These are phyloP conservation scores for Tephrocybe sp. DNA, from an alignment of 768 basidiomycete species.

Conservation along the genomic window DNA sequence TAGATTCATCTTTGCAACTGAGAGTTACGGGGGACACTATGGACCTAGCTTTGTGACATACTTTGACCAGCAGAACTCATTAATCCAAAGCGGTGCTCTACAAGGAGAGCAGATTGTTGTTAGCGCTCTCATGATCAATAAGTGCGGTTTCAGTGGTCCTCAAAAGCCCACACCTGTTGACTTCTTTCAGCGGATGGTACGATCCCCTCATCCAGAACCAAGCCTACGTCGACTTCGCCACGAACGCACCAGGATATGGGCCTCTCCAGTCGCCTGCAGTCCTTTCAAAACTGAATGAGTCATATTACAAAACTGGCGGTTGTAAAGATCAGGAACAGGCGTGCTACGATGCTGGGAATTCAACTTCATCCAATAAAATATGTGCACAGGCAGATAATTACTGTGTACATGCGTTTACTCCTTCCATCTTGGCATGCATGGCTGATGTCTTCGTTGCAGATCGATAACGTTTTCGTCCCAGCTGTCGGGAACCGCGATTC, in stretches of 20 bases:
- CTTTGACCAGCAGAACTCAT: constrained; percentile 59
- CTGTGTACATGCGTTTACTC: constrained; percentile 39
- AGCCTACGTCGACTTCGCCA: constrained; percentile 59
- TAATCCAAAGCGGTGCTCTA: constrained; percentile 41
- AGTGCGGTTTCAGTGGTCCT: constrained; percentile 29
- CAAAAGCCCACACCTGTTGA: not conserved
- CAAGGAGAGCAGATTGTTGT: constrained; percentile 50
- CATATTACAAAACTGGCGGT: constrained; percentile 46
- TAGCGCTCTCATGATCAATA: constrained; percentile 64
- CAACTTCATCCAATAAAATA: constrained; percentile 41
- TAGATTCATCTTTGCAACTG: constrained; percentile 63
- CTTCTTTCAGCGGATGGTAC: constrained; percentile 50
- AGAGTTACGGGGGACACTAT: constrained; percentile 70
- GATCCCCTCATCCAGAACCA: constrained; percentile 64
- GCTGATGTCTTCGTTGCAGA: constrained; percentile 22
- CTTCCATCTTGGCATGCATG: not conserved
- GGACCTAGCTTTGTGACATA: constrained; percentile 62
- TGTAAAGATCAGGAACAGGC: constrained; percentile 53
- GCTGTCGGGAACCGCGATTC: constrained; percentile 52
- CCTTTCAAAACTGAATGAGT: constrained; percentile 42
- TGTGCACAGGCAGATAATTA: constrained; percentile 51
- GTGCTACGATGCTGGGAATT: constrained; percentile 54
- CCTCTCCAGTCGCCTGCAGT: constrained; percentile 49
- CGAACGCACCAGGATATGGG: constrained; percentile 64
- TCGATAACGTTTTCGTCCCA: constrained; percentile 43